A percentile compares a stretch with the other conserved stretches of the same genome.
These are phyloP conservation scores for Vaccinium corymbosum DNA, from an alignment of 148 eudicot species.

Conservation along the genomic window DNA sequence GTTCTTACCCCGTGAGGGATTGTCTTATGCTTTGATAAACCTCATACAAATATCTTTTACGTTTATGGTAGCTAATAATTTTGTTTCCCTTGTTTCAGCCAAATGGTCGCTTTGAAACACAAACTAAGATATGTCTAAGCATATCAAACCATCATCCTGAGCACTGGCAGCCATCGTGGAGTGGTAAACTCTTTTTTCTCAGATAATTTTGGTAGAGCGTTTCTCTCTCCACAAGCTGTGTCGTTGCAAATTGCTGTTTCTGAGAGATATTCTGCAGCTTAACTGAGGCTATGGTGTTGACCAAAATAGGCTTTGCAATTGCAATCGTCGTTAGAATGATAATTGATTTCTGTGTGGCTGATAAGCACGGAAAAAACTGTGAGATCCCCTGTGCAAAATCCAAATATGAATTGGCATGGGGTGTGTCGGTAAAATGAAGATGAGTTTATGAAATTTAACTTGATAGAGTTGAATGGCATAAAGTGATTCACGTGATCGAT, in stretches of 20 bases:
- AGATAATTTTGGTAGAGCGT: background rate
- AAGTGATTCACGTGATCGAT: background rate
- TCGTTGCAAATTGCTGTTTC: background rate
- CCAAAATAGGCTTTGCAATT: background rate
- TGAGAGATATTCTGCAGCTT: slow-evolving; percentile 3
- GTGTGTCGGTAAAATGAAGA: background rate
- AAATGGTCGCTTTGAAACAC: slow-evolving; percentile 97
- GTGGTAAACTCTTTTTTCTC: slow-evolving; percentile 48
- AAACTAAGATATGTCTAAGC: slow-evolving; percentile 94
- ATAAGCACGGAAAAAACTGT: background rate
- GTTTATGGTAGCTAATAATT: background rate
- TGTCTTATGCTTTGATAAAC: background rate
- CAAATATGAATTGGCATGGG: background rate
- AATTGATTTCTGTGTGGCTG: background rate
- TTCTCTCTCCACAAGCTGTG: background rate
- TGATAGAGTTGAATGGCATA: background rate
- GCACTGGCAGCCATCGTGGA: slow-evolving; percentile 99
- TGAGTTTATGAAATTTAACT: background rate
- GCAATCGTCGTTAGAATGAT: background rate
- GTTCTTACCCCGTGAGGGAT: background rate
- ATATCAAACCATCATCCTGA: slow-evolving; percentile 99
- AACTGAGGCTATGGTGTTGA: background rate
- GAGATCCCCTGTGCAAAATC: background rate
- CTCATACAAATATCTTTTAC: background rate
- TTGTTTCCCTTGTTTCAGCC: slow-evolving; percentile 51